A percentile compares a stretch with the other conserved stretches of the same genome.
Conservation (phyloP, 164 flowering plant species). For the Aristolochia fimbriata region DNA sequence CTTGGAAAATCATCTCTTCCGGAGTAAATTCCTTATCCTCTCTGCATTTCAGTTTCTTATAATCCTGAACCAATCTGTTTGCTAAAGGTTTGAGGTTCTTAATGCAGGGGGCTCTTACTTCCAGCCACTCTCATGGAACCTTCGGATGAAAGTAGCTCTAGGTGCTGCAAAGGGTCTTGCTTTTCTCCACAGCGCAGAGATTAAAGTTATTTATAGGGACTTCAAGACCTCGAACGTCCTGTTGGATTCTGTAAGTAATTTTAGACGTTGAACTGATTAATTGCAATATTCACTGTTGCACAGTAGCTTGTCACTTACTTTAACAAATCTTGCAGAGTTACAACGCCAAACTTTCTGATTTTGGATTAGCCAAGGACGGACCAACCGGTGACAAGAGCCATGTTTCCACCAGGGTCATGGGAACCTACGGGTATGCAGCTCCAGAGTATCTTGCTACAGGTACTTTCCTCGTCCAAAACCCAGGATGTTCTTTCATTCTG, state of each 20-base stretch:
- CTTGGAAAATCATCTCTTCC: constrained; percentile 76
- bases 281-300: no score
- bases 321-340: constrained; percentile 34
- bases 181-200: constrained; percentile 60
- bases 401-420: constrained; percentile 85
- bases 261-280: no score
- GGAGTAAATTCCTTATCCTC: constrained; percentile 39
- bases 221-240: constrained; percentile 68
- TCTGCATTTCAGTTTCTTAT: no score
- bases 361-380: constrained; percentile 87
- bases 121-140: constrained; percentile 75
- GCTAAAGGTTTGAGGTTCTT: constrained; percentile 1
- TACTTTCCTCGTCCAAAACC: constrained; percentile 9
- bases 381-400: constrained; percentile 72
- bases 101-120: constrained; percentile 59
- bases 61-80: constrained; percentile 6
- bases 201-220: constrained; percentile 74
- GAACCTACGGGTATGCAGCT: constrained; percentile 86
- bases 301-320: neutral
- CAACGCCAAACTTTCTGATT: constrained; percentile 79
- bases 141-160: constrained; percentile 69
- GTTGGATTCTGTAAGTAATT: constrained; percentile 51
- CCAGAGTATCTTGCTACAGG: constrained; percentile 90
- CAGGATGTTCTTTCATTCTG: neutral
- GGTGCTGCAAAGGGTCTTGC: constrained; percentile 86